Evolutionary conservation across 192 early-diverging fungal genomes (phyloP).

Genomic region (Backusella luteola): DNA sequence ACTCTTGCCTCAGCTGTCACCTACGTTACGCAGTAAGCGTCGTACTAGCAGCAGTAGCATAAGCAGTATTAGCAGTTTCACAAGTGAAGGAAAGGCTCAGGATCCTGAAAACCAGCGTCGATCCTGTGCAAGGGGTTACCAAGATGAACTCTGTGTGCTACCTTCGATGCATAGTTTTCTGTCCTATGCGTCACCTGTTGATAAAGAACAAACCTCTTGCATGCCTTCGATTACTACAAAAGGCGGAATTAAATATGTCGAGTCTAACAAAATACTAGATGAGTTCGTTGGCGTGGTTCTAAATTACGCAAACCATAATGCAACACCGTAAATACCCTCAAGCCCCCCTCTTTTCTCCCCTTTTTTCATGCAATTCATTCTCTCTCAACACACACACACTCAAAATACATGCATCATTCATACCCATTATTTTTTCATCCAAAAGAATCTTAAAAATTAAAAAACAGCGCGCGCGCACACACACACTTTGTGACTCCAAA

Average conservation of each 20-base stretch:
- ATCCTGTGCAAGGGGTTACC: neutral
- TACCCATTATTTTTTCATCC: neutral
- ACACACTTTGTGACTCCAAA: neutral
- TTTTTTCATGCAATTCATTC: constrained; percentile 1
- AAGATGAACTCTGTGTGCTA: constrained; percentile 1
- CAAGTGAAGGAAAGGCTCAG: constrained; percentile 3
- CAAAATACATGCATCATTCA: constrained; percentile 9
- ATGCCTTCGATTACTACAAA: constrained; percentile 19
- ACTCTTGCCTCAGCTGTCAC: constrained; percentile 15
- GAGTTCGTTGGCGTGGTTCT: constrained; percentile 25
- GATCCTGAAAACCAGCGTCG: neutral
- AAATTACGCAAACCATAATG: constrained; percentile 19
- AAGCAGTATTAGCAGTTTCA: constrained; percentile 20
- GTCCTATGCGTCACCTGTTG: constrained; percentile 3
- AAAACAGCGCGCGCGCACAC: neutral
- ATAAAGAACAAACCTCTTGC: constrained; percentile 13
- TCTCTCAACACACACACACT: neutral
- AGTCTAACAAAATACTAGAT: constrained; percentile 19
- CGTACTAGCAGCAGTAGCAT: constrained; percentile 24
- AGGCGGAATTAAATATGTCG: constrained; percentile 28
- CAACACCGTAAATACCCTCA: constrained; percentile 12
- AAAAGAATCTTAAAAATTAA: constrained; percentile 1
- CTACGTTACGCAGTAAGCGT: constrained; percentile 14
- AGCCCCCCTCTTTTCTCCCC: neutral
- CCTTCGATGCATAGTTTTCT: constrained; percentile 16